These are phyloP conservation scores for Podospora conica DNA, from an alignment of 495 filamentous ascomycete species.

Conservation along the genomic window DNA sequence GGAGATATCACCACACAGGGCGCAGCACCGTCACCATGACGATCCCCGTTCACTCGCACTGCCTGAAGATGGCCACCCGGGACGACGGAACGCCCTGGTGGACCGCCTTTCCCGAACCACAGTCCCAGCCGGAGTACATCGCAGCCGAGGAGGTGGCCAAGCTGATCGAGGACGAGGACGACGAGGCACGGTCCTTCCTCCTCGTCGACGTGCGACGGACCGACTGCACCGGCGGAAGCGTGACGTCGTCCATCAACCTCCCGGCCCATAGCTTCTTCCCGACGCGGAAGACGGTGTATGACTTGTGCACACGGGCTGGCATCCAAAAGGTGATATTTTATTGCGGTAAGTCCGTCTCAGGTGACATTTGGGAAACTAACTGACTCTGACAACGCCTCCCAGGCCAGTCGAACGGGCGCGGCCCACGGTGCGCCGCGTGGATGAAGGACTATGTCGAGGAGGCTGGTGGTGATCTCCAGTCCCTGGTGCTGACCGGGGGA, in stretches of 20 bases:
- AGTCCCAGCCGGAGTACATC: conserved; percentile 10
- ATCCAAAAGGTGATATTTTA: conserved; percentile 44
- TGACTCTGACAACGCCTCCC: neutral
- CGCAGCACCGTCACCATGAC: conserved; percentile 6
- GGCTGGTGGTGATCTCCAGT: conserved; percentile 32
- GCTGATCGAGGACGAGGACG: conserved; percentile 9
- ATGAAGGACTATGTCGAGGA: conserved; percentile 40
- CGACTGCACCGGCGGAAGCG: conserved; percentile 28
- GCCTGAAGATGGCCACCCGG: conserved; percentile 24
- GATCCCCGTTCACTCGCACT: conserved; percentile 21
- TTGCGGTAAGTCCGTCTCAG: conserved; percentile 33
- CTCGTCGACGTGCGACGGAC: conserved; percentile 28
- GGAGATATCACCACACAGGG: neutral
- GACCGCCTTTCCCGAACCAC: conserved; percentile 30
- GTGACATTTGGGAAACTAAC: neutral
- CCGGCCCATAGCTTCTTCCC: conserved; percentile 45
- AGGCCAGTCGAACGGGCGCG: conserved; percentile 41
- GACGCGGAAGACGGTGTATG: conserved; percentile 33
- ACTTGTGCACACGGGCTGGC: conserved; percentile 37
- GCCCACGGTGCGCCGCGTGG: conserved; percentile 44
- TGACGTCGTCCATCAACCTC: conserved; percentile 36
- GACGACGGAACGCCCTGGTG: conserved; percentile 39
- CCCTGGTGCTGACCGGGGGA: conserved; percentile 42
- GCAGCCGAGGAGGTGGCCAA: conserved; percentile 13
- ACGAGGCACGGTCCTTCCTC: conserved; percentile 17